Base-by-base conservation (phyloP, 2,329 filamentous ascomycete genomes). In the Lasiodiplodia theobromae region DNA sequence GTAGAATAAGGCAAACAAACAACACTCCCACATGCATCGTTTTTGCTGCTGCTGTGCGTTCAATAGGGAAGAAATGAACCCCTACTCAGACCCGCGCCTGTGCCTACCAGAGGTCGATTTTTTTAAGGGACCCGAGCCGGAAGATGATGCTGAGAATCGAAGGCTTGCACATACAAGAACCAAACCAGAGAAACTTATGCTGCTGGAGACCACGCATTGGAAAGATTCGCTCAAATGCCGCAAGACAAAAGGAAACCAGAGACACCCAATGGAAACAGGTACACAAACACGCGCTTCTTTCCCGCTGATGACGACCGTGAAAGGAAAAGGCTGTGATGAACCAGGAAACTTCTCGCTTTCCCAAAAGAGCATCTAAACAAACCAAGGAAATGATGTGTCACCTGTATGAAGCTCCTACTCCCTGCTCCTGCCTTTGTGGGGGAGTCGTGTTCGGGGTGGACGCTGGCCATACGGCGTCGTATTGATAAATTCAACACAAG, bases 151-250 rank as follows among this genome's bases (percentile, higher is more conserved):
- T 52, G 47, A 53, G 60, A 52, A 52, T 52, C 47, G 47, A 64
- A 64, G 47, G 28, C 28, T 64, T 25, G 37, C 60, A n/a, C 44
- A 25, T 38, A 38, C 37, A 67, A 49, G 31, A 67, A 44, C 4
- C 16, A 10, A 38, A 60, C 28, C 38, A 67, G 52, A 51, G 52
- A 63, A 64, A 14, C 47, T n/a, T 14, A 67, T 67, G 54, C 65
- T 28, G 52, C 37, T 52, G 60, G 44, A 64, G 18, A 51, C 65
- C 49, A 37, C 21, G 28, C 28, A 40, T 25, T 16, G 31, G 14
- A 47, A 58, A 57, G 28, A 68, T 47, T 63, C 66, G 66, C 66
- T 68, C 66, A 68, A 68, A 68, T 68, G 66, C 66, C 54, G 47
- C 63, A 63, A 38, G 28, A 64, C 25, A 38, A 40, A 40, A 37